Conservation (phyloP, 2,329 filamentous ascomycete genomes). For the Phaeosphaeria sp. region DNA sequence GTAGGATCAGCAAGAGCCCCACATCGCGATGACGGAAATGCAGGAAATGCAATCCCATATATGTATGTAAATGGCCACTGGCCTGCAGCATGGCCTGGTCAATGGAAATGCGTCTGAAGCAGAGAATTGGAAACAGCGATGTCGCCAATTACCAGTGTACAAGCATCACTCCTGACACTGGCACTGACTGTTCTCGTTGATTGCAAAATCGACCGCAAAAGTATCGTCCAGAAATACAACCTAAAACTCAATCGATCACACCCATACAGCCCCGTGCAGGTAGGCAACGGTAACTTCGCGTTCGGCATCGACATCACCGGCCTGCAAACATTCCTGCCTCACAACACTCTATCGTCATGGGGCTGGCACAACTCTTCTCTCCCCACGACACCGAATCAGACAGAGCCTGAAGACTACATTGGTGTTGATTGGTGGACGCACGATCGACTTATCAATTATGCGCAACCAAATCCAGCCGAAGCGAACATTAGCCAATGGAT, state of each 20-base stretch:
- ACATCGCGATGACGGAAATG: not conserved
- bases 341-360: conserved; percentile 53
- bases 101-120: not conserved
- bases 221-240: conserved; percentile 51
- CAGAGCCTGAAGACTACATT: conserved; percentile 46
- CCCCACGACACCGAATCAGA: conserved; percentile 48
- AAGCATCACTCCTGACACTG: not conserved
- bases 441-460: conserved; percentile 52
- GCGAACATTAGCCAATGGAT: conserved; percentile 59
- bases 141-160: not conserved
- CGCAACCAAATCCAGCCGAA: conserved; percentile 50
- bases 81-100: not conserved
- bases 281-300: conserved; percentile 58
- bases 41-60: not conserved
- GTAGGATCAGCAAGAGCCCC: not conserved
- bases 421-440: conserved; percentile 56
- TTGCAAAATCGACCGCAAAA: conserved; percentile 36
- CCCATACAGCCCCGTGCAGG: conserved; percentile 58
- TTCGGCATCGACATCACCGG: conserved; percentile 57
- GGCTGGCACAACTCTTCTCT: conserved; percentile 56
- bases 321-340: conserved; percentile 54
- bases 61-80: not conserved
- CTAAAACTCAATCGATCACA: conserved; percentile 57
- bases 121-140: not conserved
- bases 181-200: not conserved